phyloP scores from a whole-genome alignment of 768 basidiomycete genomes.

The Boletus rubropictus region DNA sequence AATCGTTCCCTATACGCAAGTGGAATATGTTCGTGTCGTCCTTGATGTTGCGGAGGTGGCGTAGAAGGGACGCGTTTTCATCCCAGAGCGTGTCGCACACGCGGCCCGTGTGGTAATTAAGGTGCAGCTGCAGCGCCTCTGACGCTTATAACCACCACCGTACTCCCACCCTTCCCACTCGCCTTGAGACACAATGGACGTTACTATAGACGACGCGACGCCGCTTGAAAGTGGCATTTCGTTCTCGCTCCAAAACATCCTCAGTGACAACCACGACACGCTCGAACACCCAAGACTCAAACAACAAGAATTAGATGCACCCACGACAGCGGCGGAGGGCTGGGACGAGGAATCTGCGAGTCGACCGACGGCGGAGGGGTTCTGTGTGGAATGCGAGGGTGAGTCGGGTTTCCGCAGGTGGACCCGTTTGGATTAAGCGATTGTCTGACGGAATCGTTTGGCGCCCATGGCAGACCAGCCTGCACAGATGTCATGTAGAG shows the following conservation, averaged over 20 bases:
- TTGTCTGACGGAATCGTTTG: not conserved
- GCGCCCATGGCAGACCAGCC: slow-evolving; percentile 60
- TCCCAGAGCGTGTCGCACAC: slow-evolving; percentile 16
- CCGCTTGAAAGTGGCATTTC: slow-evolving; percentile 6
- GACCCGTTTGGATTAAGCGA: not conserved
- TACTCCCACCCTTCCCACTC: slow-evolving; percentile 4
- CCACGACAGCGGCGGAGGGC: slow-evolving; percentile 40
- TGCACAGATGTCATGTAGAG: slow-evolving; percentile 65
- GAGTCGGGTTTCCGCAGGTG: slow-evolving; percentile 3
- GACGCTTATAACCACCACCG: slow-evolving; percentile 8
- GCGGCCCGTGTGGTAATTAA: slow-evolving; percentile 22
- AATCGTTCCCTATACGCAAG: slow-evolving; percentile 2
- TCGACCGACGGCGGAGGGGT: slow-evolving; percentile 51
- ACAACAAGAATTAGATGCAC: slow-evolving; percentile 29
- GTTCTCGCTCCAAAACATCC: slow-evolving; percentile 68
- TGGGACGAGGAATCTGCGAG: slow-evolving; percentile 62
- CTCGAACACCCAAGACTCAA: slow-evolving; percentile 48
- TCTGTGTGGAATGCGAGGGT: slow-evolving; percentile 88
- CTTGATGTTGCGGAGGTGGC: not conserved
- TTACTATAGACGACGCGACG: slow-evolving; percentile 8
- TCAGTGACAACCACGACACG: slow-evolving; percentile 55
- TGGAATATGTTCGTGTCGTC: not conserved
- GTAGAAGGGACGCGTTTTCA: not conserved
- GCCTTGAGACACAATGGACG: slow-evolving; percentile 16
- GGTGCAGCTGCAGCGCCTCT: slow-evolving; percentile 3